Conservation (phyloP, 768 basidiomycete genomes). For the Guyanaporus albipodus region DNA sequence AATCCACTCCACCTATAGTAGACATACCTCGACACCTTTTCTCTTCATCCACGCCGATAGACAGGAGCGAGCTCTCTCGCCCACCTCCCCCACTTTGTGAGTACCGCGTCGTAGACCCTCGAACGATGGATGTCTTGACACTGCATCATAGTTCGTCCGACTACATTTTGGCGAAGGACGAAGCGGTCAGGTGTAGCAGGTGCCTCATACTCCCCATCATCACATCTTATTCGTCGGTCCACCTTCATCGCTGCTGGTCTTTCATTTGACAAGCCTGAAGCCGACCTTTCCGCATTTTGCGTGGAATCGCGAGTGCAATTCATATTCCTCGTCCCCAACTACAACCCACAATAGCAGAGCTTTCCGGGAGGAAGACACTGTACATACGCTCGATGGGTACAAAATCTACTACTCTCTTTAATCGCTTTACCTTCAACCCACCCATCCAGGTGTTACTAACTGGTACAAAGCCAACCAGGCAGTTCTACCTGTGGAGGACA, state of each 20-base stretch:
- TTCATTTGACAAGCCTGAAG: slow-evolving; percentile 53
- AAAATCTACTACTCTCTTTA: not conserved
- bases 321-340: slow-evolving; percentile 38
- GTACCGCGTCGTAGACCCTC: slow-evolving; percentile 23
- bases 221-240: slow-evolving; percentile 69
- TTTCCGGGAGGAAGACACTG: slow-evolving; percentile 6
- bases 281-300: slow-evolving; percentile 58
- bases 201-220: slow-evolving; percentile 69
- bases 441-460: slow-evolving; percentile 5
- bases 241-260: slow-evolving; percentile 80
- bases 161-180: slow-evolving; percentile 77
- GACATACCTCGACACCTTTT: slow-evolving; percentile 12
- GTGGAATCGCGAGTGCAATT: slow-evolving; percentile 54
- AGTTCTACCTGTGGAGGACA: slow-evolving; percentile 6
- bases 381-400: slow-evolving; percentile 20
- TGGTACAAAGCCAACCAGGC: slow-evolving; percentile 16
- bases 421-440: slow-evolving; percentile 1
- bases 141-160: slow-evolving; percentile 61
- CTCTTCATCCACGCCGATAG: slow-evolving; percentile 10
- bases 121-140: not conserved
- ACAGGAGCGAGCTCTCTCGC: slow-evolving; percentile 42
- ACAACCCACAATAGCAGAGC: slow-evolving; percentile 20
- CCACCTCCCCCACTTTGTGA: slow-evolving; percentile 65
- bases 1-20: slow-evolving; percentile 1
- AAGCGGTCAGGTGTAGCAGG: slow-evolving; percentile 66